Conservation (phyloP, 2,329 filamentous ascomycete species). For the Achaetomium macrosporum region DNA sequence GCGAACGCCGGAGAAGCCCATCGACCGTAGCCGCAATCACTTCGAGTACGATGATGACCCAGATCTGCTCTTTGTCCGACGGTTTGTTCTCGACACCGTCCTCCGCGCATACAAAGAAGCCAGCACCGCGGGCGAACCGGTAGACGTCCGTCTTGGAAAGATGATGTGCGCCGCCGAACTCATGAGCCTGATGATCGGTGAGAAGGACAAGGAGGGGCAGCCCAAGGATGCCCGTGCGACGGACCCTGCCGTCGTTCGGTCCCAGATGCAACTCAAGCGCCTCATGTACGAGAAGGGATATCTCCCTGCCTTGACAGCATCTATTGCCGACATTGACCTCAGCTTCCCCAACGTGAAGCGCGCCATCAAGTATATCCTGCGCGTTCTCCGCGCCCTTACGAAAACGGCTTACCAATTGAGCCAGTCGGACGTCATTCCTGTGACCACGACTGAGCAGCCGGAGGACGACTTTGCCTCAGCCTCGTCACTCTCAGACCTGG, state of each 20-base stretch:
- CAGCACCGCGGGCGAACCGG: conserved; percentile 66
- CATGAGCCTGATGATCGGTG: conserved; percentile 86
- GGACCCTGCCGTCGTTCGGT: conserved; percentile 40
- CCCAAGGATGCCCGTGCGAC: conserved; percentile 34
- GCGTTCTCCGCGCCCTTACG: conserved; percentile 80
- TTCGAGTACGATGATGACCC: conserved; percentile 70
- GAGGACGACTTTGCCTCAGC: conserved; percentile 85
- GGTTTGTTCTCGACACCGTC: conserved; percentile 90
- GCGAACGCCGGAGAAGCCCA: conserved; percentile 73
- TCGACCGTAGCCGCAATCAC: conserved; percentile 50
- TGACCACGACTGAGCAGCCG: conserved; percentile 59
- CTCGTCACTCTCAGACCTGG: conserved; percentile 82
- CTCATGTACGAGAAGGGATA: conserved; percentile 99
- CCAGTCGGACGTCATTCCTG: conserved; percentile 69
- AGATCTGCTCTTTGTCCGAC: conserved; percentile 85
- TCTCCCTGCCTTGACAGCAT: conserved; percentile 78
- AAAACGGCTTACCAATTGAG: conserved; percentile 83
- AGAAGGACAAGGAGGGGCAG: conserved; percentile 57
- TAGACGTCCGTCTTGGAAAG: conserved; percentile 81
- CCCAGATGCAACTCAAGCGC: conserved; percentile 78
- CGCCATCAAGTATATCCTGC: conserved; percentile 92
- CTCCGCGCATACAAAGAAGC: conserved; percentile 90
- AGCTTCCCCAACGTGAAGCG: conserved; percentile 91
- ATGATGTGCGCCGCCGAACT: conserved; percentile 84
- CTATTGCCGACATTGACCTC: conserved; percentile 91